phyloP scores from a whole-genome alignment of 2,329 filamentous ascomycete species.

The Penicillium sp. region DNA sequence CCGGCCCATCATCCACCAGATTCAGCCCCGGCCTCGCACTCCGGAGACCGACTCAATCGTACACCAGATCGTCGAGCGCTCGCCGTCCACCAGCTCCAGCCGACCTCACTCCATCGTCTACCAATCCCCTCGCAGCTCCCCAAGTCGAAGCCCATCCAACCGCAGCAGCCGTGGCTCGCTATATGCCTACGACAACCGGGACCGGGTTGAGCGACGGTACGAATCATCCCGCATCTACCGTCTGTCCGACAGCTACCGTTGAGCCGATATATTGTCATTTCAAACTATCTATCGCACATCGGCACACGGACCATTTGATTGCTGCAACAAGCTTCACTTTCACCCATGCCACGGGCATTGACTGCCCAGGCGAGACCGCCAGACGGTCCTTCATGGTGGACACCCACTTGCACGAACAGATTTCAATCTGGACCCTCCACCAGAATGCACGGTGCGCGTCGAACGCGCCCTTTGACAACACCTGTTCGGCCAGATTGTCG shows the following conservation, averaged over 20 bases:
- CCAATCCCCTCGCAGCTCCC: conserved; percentile 30
- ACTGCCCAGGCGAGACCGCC: conserved; percentile 5
- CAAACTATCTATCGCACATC: not conserved
- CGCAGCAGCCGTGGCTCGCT: conserved; percentile 33
- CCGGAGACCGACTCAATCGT: conserved; percentile 8
- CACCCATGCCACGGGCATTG: conserved; percentile 4
- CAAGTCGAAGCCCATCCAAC: conserved; percentile 29
- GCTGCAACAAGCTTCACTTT: conserved; percentile 8
- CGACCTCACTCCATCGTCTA: conserved; percentile 34
- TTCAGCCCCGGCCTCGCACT: conserved; percentile 14
- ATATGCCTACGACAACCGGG: conserved; percentile 31
- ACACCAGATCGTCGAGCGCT: conserved; percentile 17
- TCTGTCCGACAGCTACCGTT: conserved; percentile 29
- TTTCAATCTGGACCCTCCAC: conserved; percentile 1
- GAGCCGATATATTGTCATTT: conserved; percentile 2
- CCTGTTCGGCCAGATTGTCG: conserved; percentile 6
- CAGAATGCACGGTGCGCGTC: conserved; percentile 5
- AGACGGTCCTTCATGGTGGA: conserved; percentile 9
- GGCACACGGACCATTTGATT: not conserved
- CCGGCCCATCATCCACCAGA: conserved; percentile 8
- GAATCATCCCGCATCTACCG: conserved; percentile 28
- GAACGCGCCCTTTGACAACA: conserved; percentile 3
- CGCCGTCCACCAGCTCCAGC: conserved; percentile 17
- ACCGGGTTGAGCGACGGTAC: conserved; percentile 31
- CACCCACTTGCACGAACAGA: not conserved